Evolutionary conservation across 345 rosid species (phyloP), one percentile per base, ranked within the genome.

Genomic region (Citrus cavaleriei): DNA sequence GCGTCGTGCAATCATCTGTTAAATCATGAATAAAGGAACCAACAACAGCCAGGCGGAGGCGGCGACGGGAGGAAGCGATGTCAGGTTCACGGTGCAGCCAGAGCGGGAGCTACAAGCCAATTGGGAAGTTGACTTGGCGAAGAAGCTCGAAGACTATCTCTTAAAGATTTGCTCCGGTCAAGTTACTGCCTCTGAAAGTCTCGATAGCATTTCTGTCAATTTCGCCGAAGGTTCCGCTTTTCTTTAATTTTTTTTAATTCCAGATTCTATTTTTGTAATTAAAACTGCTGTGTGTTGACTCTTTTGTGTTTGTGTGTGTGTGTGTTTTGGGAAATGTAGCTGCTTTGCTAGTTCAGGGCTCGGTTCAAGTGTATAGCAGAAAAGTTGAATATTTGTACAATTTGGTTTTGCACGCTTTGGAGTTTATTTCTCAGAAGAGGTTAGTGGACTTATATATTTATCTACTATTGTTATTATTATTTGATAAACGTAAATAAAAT

Each of bases 261-360:
- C 22, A 54, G 58, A 54, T 51, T 51, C 58, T 54, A 54, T 54
- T 54, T 51, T 54, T 54, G 22, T 54, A 54, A 18, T 18, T 18
- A 54, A 1, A 27, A 22, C 27, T 25, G 2, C 27, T 37, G 2
- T 63, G 65, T 71, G 25, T 42, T 51, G 9, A 40, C 57, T 61
- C 55, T 75, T 27, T 46, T 7, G 54, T 22, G 61, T 7, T 7
- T 28, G 30, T 4, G 13, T 40, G 46, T 72, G 46, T 19, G 49
- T 27, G 78, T 37, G 28, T 72, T 38, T 74, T 79, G 75, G 81
- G 64, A 81, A 84, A 24, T 90, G 87, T 81, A 96, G 99, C 99
- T 85, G 99, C 99, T 80, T 88, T 96, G 86, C 86, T 96, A 83
- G 91, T 96, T 87, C 99, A 96, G 89, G 98, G 98, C 68, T 96